A percentile compares a stretch with the other conserved stretches of the same genome.
Conservation (phyloP, 305 asterid species). For the Ilex paraguariensis region DNA sequence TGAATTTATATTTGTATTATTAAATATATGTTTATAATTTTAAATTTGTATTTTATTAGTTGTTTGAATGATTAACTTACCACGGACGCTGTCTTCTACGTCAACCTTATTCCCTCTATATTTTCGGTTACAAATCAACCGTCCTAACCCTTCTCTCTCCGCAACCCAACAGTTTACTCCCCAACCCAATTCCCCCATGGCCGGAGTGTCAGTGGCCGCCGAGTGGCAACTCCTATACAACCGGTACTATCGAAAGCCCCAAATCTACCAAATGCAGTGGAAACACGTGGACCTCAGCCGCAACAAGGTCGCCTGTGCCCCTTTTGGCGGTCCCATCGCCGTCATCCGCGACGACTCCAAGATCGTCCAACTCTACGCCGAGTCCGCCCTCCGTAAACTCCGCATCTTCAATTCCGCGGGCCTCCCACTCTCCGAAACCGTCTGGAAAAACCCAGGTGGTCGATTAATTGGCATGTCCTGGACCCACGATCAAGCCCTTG, state of each 20-base stretch:
- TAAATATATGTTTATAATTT: too few relatives aligned
- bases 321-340: conserved; percentile 93
- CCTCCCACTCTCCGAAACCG: conserved; percentile 59
- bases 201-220: conserved; percentile 90
- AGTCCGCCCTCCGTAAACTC: conserved; percentile 90
- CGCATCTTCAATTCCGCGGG: conserved; percentile 94
- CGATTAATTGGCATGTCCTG: conserved; percentile 83
- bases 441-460: conserved; percentile 93
- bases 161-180: too few relatives aligned
- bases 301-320: conserved; percentile 90
- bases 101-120: too few relatives aligned
- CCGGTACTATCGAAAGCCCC: conserved; percentile 91
- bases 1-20: too few relatives aligned
- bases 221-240: conserved; percentile 95
- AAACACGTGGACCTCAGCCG: conserved; percentile 89
- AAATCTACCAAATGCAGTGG: conserved; percentile 93
- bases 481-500: conserved; percentile 73
- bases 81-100: too few relatives aligned
- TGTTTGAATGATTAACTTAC: too few relatives aligned
- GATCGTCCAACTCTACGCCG: conserved; percentile 91
- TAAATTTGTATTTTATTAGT: too few relatives aligned
- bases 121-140: too few relatives aligned
- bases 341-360: conserved; percentile 93
- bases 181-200: conserved; percentile 29
- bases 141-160: too few relatives aligned